phyloP scores from a whole-genome alignment of 495 filamentous ascomycete genomes.

The Aspergillus leporis region DNA sequence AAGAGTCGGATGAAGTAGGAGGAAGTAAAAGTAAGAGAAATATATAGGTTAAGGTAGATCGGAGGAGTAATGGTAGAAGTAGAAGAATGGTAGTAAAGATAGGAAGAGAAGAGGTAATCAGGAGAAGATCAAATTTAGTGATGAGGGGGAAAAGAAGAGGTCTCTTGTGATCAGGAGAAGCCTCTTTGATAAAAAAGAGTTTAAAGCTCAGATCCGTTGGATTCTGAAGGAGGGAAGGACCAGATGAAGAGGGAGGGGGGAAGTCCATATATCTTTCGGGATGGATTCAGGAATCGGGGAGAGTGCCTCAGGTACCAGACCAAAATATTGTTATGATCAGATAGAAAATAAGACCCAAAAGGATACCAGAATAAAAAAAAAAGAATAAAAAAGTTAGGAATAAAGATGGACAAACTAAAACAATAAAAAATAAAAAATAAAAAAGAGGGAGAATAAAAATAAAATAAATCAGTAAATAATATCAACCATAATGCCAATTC shows the following conservation, averaged over 20 bases:
- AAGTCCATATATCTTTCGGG: conserved; percentile 24
- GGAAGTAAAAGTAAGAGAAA: conserved; percentile 6
- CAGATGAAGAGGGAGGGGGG: conserved; percentile 30
- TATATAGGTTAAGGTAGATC: conserved; percentile 1
- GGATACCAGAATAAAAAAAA: conserved; percentile 7
- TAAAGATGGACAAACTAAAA: conserved; percentile 6
- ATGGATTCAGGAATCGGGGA: conserved; percentile 3
- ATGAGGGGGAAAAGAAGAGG: conserved; percentile 17
- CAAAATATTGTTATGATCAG: conserved; percentile 1
- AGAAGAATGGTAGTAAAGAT: background rate
- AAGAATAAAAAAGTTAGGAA: conserved; percentile 5
- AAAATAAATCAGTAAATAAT: background rate
- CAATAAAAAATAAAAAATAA: conserved; percentile 6
- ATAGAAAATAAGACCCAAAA: conserved; percentile 4
- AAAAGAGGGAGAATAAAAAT: conserved; percentile 5
- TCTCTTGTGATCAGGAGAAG: conserved; percentile 21
- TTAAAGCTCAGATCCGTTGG: conserved; percentile 9
- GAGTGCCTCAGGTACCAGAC: conserved; percentile 6
- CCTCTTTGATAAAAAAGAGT: conserved; percentile 11
- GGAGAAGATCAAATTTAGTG: conserved; percentile 17
- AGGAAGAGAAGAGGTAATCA: conserved; percentile 15
- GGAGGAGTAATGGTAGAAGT: background rate
- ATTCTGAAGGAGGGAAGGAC: conserved; percentile 22
- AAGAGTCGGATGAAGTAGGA: background rate
- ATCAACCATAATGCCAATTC: conserved; percentile 8